Evolutionary conservation across 1,284 basidiomycete genomes (phyloP).

Genomic region (Trichosporon inkin): DNA sequence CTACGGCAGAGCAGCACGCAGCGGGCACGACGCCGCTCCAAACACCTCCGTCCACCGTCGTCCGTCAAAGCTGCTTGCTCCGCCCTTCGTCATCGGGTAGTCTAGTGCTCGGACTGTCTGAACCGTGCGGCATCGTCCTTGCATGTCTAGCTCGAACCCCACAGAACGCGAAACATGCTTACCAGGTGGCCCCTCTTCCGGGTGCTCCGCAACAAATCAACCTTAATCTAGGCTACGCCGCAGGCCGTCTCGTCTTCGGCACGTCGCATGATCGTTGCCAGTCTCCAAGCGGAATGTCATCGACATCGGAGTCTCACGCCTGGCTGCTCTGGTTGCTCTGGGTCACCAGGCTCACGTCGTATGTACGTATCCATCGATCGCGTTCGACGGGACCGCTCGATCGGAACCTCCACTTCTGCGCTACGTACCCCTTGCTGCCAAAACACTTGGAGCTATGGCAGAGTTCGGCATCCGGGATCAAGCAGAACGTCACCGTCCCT

Average conservation of each 20-base stretch:
- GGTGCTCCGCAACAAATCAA: neutral
- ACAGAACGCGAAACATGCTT: slow-evolving; percentile 3
- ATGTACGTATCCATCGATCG: neutral
- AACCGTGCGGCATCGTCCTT: too few relatives aligned
- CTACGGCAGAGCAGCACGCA: too few relatives aligned
- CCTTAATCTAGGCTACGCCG: slow-evolving; percentile 2
- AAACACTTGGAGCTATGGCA: slow-evolving; percentile 4
- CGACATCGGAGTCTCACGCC: neutral
- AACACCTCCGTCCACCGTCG: too few relatives aligned
- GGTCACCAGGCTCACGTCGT: neutral
- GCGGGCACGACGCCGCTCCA: too few relatives aligned
- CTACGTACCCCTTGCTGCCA: neutral
- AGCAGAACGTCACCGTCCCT: neutral
- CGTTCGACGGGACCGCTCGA: neutral
- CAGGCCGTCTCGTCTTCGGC: neutral
- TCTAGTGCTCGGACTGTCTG: too few relatives aligned
- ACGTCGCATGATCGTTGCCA: neutral
- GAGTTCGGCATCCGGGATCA: neutral
- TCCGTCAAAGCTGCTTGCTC: too few relatives aligned
- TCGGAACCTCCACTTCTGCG: neutral
- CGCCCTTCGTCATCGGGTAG: too few relatives aligned
- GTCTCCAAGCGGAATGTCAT: neutral
- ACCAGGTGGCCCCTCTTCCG: neutral
- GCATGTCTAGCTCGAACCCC: neutral
- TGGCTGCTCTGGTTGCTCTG: neutral